Evolutionary conservation across 2,329 filamentous ascomycete species (phyloP).

Genomic region (Phialophora macrospora): DNA sequence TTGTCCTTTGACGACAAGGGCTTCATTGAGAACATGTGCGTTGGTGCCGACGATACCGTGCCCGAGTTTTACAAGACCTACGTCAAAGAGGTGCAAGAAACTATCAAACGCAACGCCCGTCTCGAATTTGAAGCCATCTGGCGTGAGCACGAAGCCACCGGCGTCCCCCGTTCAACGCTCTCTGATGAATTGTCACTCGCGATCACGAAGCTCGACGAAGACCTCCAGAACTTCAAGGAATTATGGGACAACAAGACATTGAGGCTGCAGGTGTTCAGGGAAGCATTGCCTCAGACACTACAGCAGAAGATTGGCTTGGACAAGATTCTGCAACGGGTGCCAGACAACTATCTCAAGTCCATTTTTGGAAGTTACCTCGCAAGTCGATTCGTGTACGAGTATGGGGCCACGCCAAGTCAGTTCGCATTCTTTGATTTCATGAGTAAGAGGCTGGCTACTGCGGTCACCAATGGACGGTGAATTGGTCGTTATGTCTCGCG

Average conservation of each 20-base stretch:
- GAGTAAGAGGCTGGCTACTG: constrained; percentile 35
- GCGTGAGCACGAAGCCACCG: constrained; percentile 86
- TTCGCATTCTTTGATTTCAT: constrained; percentile 96
- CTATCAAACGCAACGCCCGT: constrained; percentile 86
- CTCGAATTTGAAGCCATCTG: constrained; percentile 99
- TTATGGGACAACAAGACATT: constrained; percentile 85
- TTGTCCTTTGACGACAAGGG: constrained; percentile 89
- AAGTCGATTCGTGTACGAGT: constrained; percentile 94
- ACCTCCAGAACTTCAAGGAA: constrained; percentile 82
- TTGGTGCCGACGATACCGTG: constrained; percentile 73
- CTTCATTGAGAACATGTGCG: constrained; percentile 94
- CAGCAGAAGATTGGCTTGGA: constrained; percentile 90
- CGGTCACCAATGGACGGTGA: constrained; percentile 27
- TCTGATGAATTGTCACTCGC: constrained; percentile 89
- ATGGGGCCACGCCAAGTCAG: constrained; percentile 88
- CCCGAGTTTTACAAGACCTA: constrained; percentile 93
- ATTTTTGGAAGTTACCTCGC: constrained; percentile 97
- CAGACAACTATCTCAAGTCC: constrained; percentile 86
- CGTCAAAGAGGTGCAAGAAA: constrained; percentile 86
- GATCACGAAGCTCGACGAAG: constrained; percentile 96
- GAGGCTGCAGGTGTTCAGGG: constrained; percentile 75
- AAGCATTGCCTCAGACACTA: constrained; percentile 83
- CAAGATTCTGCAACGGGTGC: constrained; percentile 81
- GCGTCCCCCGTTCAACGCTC: constrained; percentile 78
- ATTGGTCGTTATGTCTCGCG: background rate